Conservation (phyloP, 495 filamentous ascomycete species). For the Podospora conica region DNA sequence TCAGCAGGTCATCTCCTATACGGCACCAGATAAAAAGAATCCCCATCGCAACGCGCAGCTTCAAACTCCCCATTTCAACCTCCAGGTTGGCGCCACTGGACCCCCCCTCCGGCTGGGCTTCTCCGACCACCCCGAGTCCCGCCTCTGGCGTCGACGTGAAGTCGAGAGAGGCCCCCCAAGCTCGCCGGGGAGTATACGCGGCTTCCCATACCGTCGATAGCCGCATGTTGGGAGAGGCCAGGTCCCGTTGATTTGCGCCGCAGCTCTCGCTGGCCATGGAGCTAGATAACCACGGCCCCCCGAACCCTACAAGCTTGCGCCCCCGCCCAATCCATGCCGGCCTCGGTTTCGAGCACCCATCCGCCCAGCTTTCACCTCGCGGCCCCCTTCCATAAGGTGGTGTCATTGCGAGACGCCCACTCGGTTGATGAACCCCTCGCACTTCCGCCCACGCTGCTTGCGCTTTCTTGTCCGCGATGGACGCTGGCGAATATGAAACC, state of each 20-base stretch:
- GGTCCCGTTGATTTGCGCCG: constrained; percentile 15
- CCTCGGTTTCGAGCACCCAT: constrained; percentile 1
- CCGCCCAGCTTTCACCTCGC: not conserved
- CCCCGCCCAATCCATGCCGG: constrained; percentile 8
- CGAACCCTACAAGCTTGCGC: constrained; percentile 13
- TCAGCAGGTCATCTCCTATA: not conserved
- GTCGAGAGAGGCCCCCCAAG: too few relatives aligned
- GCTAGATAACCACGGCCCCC: constrained; percentile 18
- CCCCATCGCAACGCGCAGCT: not conserved
- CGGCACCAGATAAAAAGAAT: not conserved
- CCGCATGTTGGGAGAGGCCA: constrained; percentile 12
- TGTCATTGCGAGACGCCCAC: not conserved
- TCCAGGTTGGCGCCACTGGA: not conserved
- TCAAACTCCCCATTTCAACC: not conserved
- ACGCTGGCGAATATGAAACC: constrained; percentile 49
- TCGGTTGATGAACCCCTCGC: constrained; percentile 22
- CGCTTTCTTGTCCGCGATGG: constrained; percentile 39
- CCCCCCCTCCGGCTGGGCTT: not conserved
- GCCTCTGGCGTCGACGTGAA: not conserved
- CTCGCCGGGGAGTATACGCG: not conserved
- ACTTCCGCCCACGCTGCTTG: constrained; percentile 12
- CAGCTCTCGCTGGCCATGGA: constrained; percentile 27
- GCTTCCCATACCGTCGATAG: not conserved
- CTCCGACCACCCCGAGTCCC: not conserved
- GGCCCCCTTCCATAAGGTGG: not conserved